Base-by-base conservation (phyloP, 371 early-diverging fungal species). In the Mortierella sp. region DNA sequence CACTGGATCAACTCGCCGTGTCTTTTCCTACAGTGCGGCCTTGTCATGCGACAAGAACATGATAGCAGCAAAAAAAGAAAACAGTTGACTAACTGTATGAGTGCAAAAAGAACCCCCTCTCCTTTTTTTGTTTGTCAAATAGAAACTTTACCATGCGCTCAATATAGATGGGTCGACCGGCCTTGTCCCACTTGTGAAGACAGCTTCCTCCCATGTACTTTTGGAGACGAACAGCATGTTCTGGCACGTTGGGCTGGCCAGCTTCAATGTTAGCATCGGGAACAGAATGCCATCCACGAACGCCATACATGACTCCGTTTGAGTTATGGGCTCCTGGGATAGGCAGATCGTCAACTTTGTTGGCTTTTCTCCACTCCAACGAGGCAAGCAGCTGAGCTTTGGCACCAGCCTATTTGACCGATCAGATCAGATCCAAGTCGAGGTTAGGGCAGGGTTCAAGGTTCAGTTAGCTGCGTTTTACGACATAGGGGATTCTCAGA, bases 161-260 rank as follows among this genome's bases (percentile, higher is more conserved):
- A 64, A 94, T 92, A 64, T 93, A 93, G 58, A 95, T 79, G 9
- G 94, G 93, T 61, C 86, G 84, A 15, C 94, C 95, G 50, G 88
- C 87, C 61, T 86, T 90, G 82, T 95, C 95, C 52, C 84, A 82
- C 64, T 94, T 94, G 80, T 95, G 95, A 56, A 90, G 86, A 82
- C 88, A 86, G 27, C 89, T 88, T 54, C 95, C 95, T 6, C 95
- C 95, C 84, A 92, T 89, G 76, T 86, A 88, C 28, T 79, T 83
- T 60, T 87, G 83, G 26, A 92, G 84, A 50, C 87, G 80, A 28
- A 89, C 73, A n/a, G 92, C 90, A 39, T 86, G 80, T 27, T 90
- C 91, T n/a, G 88, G 86, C 15, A 90, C 81, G 48, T 87, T 88
- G n/a, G 87, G 84, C 14, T 80, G 79, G 44, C 78, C 80, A 0